These are phyloP conservation scores for Exophiala mesophila DNA, from an alignment of 2,329 filamentous ascomycete species.

Conservation along the genomic window DNA sequence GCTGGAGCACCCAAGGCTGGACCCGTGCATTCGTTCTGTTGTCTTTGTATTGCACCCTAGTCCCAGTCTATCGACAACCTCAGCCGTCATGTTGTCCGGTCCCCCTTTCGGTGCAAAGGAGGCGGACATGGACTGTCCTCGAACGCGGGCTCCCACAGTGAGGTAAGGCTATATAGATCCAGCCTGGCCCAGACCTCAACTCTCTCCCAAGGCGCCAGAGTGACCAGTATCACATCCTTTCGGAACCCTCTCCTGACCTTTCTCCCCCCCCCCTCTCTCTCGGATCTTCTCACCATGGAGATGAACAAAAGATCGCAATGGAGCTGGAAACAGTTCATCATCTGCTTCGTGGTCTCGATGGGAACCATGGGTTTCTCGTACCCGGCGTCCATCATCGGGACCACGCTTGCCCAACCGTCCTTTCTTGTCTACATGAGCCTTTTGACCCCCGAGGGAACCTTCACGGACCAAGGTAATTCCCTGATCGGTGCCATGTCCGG, in stretches of 20 bases:
- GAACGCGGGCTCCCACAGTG: neutral
- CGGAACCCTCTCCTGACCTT: too few relatives aligned
- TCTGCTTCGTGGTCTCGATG: slow-evolving; percentile 3
- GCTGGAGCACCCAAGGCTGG: neutral
- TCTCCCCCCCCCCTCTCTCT: neutral
- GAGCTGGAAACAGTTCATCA: slow-evolving; percentile 2
- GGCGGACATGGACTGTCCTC: neutral
- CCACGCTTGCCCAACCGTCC: slow-evolving; percentile 34
- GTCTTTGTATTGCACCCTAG: too few relatives aligned
- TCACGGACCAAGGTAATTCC: neutral
- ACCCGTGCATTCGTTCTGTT: neutral
- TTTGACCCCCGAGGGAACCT: slow-evolving; percentile 7
- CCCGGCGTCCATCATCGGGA: slow-evolving; percentile 12
- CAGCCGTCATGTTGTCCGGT: too few relatives aligned
- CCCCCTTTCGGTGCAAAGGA: too few relatives aligned
- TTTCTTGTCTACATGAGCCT: slow-evolving; percentile 34
- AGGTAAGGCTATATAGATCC: too few relatives aligned
- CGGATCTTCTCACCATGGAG: slow-evolving; percentile 3
- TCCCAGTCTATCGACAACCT: too few relatives aligned
- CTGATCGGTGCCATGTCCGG: slow-evolving; percentile 14
- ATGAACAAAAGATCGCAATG: slow-evolving; percentile 2
- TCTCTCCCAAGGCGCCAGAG: too few relatives aligned
- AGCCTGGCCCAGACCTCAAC: too few relatives aligned
- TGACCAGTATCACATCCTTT: too few relatives aligned
- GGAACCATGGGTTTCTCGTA: slow-evolving; percentile 3